Base-by-base conservation (phyloP, 768 basidiomycete genomes). In the Termitomyces sp. region DNA sequence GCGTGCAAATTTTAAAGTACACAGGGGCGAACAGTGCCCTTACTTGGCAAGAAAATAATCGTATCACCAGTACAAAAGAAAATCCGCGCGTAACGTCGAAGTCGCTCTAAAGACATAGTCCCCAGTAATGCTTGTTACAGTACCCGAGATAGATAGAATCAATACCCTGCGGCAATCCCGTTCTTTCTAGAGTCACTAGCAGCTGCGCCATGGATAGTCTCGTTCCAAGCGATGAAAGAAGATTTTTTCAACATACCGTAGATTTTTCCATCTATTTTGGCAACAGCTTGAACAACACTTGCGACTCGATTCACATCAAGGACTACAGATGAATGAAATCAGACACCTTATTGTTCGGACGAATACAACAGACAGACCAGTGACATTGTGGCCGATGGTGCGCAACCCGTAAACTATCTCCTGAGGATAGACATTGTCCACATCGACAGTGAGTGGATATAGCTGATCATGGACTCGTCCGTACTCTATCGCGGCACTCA, bases 111-210 rank as follows among this genome's bases (percentile, higher is more conserved):
- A 40, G 36, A 13, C 12, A 12, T 18, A 18, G 18, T 38, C 14
- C 16, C 14, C 16, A 40, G 41, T 18, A 41, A n/a, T 9, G 41
- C 41, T 41, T 41, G 41, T 20, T 9, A 41, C 16, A 43, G 8
- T 41, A n/a, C 41, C n/a, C 10, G 41, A 43, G 1, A 12, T 38
- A 23, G 23, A 23, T 23, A 23, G n/a, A 9, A 55, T 67, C 67
- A 93, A 73, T 95, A 95, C 3, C 90, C 95, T 50, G 90, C 86
- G 5, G 95, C 91, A 44, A 94, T 81, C n/a, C 94, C 94, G 63
- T 93, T 90, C 78, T 95, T 96, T 68, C 94, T 82, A 20, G 91
- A 93, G 72, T 97, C 95, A 68, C 91, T 93, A 9, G 91, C 89
- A 61, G 92, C 94, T 90, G 64, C 47, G 28, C 28, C 40, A 18